A percentile compares a stretch with the other conserved stretches of the same genome.
These are phyloP conservation scores for Chloromonas sp. DNA, from an alignment of 163 green algal species.

Conservation along the genomic window DNA sequence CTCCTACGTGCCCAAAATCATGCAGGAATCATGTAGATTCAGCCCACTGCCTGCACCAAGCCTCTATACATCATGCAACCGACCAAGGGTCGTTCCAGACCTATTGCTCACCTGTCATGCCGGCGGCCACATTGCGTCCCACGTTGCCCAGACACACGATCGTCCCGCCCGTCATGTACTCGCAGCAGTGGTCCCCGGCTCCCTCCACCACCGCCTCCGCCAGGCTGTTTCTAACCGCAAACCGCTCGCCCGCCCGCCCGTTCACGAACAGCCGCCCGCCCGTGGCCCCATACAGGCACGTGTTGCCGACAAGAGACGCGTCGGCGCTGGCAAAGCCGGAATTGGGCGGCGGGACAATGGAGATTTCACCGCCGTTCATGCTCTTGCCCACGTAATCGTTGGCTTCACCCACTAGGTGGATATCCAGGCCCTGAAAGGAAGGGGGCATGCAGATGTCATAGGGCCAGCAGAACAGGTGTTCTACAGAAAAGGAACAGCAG, in stretches of 20 bases:
- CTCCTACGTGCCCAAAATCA: neutral
- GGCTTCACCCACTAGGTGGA: slow-evolving; percentile 85
- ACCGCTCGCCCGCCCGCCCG: slow-evolving; percentile 79
- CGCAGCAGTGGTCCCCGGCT: slow-evolving; percentile 95
- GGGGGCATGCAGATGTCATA: too few relatives aligned
- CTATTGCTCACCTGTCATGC: slow-evolving; percentile 80
- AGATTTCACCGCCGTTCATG: slow-evolving; percentile 95
- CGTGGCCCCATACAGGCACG: slow-evolving; percentile 96
- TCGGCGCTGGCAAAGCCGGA: slow-evolving; percentile 12
- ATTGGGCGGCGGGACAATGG: slow-evolving; percentile 75
- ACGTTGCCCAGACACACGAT: slow-evolving; percentile 71
- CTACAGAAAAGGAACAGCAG: neutral
- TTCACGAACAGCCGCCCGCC: slow-evolving; percentile 92
- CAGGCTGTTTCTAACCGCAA: slow-evolving; percentile 88
- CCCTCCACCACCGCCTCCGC: slow-evolving; percentile 94
- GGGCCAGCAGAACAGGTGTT: neutral
- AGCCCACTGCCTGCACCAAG: neutral
- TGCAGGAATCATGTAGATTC: neutral
- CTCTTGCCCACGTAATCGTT: slow-evolving; percentile 99
- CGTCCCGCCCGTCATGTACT: slow-evolving; percentile 97
- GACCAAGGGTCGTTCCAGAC: too few relatives aligned
- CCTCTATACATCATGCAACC: neutral
- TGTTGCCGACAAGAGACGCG: slow-evolving; percentile 90
- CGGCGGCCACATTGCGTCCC: slow-evolving; percentile 92
- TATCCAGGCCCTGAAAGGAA: slow-evolving; percentile 22